Evolutionary conservation across 164 flowering plant species (phyloP), one percentile per base, ranked within the genome.

Genomic region (Saururus chinensis): DNA sequence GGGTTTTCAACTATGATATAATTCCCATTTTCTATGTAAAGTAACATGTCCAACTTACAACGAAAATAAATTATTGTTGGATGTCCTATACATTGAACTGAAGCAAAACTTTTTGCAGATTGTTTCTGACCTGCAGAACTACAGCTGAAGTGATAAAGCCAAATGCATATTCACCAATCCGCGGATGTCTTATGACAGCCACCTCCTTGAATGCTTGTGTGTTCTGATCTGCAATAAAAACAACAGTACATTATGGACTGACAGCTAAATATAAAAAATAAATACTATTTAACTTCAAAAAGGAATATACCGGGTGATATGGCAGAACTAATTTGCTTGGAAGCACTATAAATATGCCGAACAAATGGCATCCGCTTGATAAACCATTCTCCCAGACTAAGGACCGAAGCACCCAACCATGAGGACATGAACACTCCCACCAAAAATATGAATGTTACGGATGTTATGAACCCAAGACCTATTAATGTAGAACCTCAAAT

Each of bases 111-210:
- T 12, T 17, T 13, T 17, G 7, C 14, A 45, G 25, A 9, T 22
- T 40, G 30, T 53, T 45, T 23, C 64, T 65, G 13, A 86, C 92
- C 86, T 83, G 92, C 42, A 86, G 84, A 45, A 70, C 60, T 24
- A 89, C 86, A 54, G 87, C 62, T 25, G 96, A 86, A 62, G 96
- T 89, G 69, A 89, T 89, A 77, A 89, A 89, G 56, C 96, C 96
- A 79, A 89, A 82, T 59, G 96, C 96, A 76, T 89, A 89, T 85
- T 89, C 96, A 70, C 96, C 96, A 66, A 89, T 72, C 35, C 91
- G 89, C 56, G 96, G 96, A 81, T 89, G 96, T 73, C 92, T 84
- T 61, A 89, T 86, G 66, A 89, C 86, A 63, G 92, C 96, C 58
- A 89, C 96, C 78, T 89, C 96, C 77, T 89, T 89, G 69, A 89